These are phyloP conservation scores for Corchorus olitorius DNA, from an alignment of 345 rosid species.

Conservation along the genomic window DNA sequence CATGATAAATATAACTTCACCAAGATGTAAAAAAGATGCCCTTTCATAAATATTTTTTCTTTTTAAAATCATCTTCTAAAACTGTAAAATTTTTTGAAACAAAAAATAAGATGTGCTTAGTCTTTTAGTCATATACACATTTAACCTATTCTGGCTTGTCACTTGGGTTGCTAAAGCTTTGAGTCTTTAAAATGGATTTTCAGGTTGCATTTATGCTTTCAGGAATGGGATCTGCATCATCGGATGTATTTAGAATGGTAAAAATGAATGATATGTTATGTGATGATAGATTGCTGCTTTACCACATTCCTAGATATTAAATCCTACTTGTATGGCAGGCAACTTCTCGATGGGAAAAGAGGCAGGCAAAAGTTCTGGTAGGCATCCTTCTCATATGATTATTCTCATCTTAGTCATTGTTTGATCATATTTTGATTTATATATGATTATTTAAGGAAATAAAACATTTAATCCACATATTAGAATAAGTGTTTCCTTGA, in stretches of 20 bases:
- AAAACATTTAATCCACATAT: too few relatives aligned
- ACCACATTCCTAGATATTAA: neutral
- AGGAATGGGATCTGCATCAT: slow-evolving; percentile 82
- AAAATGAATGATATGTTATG: slow-evolving; percentile 22
- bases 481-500: too few relatives aligned
- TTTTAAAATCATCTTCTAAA: too few relatives aligned
- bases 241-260: slow-evolving; percentile 90
- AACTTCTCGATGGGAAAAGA: slow-evolving; percentile 84
- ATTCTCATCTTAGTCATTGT: neutral
- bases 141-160: neutral
- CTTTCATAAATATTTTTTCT: neutral
- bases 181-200: slow-evolving; percentile 29
- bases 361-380: slow-evolving; percentile 95
- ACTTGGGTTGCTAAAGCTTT: neutral
- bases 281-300: neutral
- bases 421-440: neutral
- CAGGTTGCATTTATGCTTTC: slow-evolving; percentile 97
- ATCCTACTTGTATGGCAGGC: slow-evolving; percentile 56
- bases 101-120: neutral
- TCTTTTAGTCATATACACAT: neutral
- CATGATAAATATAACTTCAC: neutral
- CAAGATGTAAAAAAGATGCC: neutral
- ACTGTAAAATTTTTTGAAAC: neutral
- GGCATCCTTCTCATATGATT: slow-evolving; percentile 21
- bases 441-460: too few relatives aligned